Conservation (phyloP, 306 rosid genomes). For the Glycine tomentella region DNA sequence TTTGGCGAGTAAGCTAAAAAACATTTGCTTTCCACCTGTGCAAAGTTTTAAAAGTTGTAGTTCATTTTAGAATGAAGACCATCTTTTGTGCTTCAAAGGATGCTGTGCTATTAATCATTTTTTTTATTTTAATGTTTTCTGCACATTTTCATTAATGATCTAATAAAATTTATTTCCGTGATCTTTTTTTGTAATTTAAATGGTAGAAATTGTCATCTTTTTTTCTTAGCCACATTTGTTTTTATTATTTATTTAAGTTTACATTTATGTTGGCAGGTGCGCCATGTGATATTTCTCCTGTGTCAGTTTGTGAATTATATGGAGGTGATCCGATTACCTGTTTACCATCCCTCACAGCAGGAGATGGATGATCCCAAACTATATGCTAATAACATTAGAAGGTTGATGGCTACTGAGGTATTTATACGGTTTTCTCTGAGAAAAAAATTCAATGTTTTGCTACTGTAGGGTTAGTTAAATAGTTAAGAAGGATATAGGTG, state of each 20-base stretch:
- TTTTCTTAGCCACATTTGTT: constrained; percentile 3
- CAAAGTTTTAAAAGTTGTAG: constrained; percentile 3
- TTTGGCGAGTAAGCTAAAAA: constrained; percentile 4
- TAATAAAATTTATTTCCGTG: neutral
- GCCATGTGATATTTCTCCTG: constrained; percentile 79
- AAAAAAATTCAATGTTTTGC: constrained; percentile 13
- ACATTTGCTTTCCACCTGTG: constrained; percentile 18
- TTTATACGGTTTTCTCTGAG: constrained; percentile 32
- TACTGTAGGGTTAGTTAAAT: constrained; percentile 2
- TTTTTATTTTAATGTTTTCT: neutral
- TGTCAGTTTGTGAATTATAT: constrained; percentile 86
- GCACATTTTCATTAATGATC: constrained; percentile 7
- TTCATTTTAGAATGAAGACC: neutral
- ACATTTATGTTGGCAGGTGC: constrained; percentile 60
- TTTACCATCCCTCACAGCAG: constrained; percentile 73
- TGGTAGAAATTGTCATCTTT: constrained; percentile 26
- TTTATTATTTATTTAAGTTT: constrained; percentile 20
- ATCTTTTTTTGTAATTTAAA: constrained; percentile 8
- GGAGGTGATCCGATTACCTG: constrained; percentile 81
- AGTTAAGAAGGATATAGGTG: constrained; percentile 17
- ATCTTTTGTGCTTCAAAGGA: constrained; percentile 5
- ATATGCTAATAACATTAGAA: constrained; percentile 77
- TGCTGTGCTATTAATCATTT: constrained; percentile 1
- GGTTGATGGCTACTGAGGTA: constrained; percentile 89
- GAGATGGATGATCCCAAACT: constrained; percentile 84